Evolutionary conservation across 176 grass and related monocot genomes (phyloP), one percentile per base, ranked within the genome.

Genomic region (Carex littledalei): DNA sequence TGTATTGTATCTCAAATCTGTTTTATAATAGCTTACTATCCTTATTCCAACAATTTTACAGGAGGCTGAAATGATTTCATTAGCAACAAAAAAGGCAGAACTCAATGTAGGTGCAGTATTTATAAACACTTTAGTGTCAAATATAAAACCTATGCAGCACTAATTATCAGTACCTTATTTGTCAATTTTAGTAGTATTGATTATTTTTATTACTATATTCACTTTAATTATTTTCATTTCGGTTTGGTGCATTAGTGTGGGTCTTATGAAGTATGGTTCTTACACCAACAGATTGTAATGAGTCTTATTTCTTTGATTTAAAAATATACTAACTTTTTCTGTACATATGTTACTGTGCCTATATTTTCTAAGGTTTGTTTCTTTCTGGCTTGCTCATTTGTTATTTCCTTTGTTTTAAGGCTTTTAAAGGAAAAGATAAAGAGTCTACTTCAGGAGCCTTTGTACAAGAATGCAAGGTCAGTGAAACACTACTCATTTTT

Each of bases 391-490:
- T 90, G 66, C 56, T 82, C 17, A 58, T 66, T 67, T 76, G 53
- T 55, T 67, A 89, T 77, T 43, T 57, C 12, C 3, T 81, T 81
- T 80, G 32, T 68, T 41, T 11, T 31, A 90, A 94, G 94, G 88
- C 67, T 87, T 50, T 82, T 69, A 92, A 87, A 82, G 89, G 91
- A 75, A 94, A 85, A 84, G 82, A 91, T 74, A 92, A 84, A 50
- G 92, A 94, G 86, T 49, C 81, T 12, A 18, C 83, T 71, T 85
- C 77, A 63, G 90, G 88, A 86, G 81, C 76, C 57, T 79, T 12
- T 81, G 59, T 74, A 29, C 62, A 80, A 62, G 92, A 97, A 82
- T 97, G 94, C 90, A 97, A 97, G 92, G 94, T 94, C 56, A 55
- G 24, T 2, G 0, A 87, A 21, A 65, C 32, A 68, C 64, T 22